Conservation (phyloP, 2,329 filamentous ascomycete genomes). For the Thermoascus crustaceus region DNA sequence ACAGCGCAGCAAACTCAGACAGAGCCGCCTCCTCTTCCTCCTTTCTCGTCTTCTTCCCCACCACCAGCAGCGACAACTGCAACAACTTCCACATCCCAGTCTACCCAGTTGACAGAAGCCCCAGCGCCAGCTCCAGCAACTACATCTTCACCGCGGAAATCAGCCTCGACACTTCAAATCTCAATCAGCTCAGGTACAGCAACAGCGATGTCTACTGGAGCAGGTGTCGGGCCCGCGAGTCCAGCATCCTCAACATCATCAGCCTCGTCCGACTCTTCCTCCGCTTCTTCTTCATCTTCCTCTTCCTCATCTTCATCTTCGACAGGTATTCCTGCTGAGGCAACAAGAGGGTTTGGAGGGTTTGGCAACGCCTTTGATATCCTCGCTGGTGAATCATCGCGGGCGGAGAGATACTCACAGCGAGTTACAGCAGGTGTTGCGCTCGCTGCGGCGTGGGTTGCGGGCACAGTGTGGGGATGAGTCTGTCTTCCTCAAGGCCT, state of each 20-base stretch:
- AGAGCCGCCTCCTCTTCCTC: too few relatives aligned
- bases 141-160: background rate
- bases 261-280: too few relatives aligned
- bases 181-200: background rate
- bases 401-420: background rate
- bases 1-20: background rate
- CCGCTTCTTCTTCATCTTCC: background rate
- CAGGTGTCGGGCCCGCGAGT: background rate
- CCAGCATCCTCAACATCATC: background rate
- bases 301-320: background rate
- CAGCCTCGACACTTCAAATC: conserved; percentile 1
- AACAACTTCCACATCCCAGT: too few relatives aligned
- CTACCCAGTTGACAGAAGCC: too few relatives aligned
- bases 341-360: conserved; percentile 3
- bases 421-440: background rate
- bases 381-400: conserved; percentile 1
- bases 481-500: background rate
- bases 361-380: conserved; percentile 3
- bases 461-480: background rate
- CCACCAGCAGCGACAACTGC: background rate
- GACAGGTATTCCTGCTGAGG: background rate
- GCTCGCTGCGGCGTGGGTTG: background rate
- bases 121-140: background rate
- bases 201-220: background rate
- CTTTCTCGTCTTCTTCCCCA: too few relatives aligned